Evolutionary conservation across 441 rosid genomes (phyloP).

Genomic region (Erodium texanum): DNA sequence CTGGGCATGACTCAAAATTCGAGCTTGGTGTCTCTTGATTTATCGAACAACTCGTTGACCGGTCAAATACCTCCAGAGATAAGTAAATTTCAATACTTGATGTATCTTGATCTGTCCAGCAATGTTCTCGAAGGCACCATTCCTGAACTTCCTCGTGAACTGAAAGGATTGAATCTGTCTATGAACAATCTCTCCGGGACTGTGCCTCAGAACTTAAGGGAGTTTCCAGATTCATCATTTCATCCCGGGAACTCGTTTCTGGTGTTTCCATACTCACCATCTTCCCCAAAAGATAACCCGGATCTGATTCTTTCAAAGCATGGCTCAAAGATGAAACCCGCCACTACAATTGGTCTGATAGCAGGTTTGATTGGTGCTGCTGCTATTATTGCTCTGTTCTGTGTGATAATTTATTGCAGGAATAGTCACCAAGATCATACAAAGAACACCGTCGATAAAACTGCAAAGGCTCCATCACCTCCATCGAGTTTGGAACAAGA

Average conservation of each 20-base stretch:
- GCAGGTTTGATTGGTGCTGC: constrained; percentile 42
- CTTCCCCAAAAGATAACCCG: constrained; percentile 28
- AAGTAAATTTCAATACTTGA: constrained; percentile 30
- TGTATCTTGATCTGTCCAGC: constrained; percentile 39
- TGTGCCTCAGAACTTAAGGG: constrained; percentile 39
- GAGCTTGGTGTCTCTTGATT: constrained; percentile 42
- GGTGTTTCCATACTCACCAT: constrained; percentile 27
- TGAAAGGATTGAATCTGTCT: constrained; percentile 42
- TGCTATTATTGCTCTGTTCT: constrained; percentile 31
- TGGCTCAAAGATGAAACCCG: constrained; percentile 31
- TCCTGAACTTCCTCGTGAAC: constrained; percentile 40
- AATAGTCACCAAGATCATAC: constrained; percentile 24
- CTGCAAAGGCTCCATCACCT: constrained; percentile 26
- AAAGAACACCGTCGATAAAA: constrained; percentile 30
- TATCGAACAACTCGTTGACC: constrained; percentile 47
- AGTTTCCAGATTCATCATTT: constrained; percentile 57
- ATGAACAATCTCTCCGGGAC: constrained; percentile 54
- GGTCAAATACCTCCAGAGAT: constrained; percentile 36
- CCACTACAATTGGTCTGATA: constrained; percentile 35
- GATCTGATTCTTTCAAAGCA: constrained; percentile 22
- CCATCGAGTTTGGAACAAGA: too few relatives aligned
- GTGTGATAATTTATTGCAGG: constrained; percentile 28
- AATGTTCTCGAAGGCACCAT: constrained; percentile 52
- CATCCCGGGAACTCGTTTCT: constrained; percentile 61
- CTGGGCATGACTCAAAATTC: constrained; percentile 30